Evolutionary conservation across 768 basidiomycete genomes (phyloP).

Genomic region (Russula griseocarnosa): DNA sequence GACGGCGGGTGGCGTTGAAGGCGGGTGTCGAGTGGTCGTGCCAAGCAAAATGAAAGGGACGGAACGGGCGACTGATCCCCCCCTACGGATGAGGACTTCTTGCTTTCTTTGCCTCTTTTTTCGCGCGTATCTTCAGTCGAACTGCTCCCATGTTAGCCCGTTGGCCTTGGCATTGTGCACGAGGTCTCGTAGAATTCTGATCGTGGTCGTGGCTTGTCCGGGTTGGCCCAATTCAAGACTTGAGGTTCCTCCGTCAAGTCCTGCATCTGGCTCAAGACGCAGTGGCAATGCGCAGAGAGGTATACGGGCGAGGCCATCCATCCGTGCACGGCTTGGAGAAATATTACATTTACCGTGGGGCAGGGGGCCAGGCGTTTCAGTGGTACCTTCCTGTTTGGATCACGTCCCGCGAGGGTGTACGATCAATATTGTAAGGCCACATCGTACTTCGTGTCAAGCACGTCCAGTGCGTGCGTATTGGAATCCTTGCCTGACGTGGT

Average conservation of each 20-base stretch:
- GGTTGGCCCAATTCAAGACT: slow-evolving; percentile 26
- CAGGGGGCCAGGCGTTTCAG: slow-evolving; percentile 5
- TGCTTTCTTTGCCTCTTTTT: slow-evolving; percentile 27
- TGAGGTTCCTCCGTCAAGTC: slow-evolving; percentile 22
- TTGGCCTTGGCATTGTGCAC: slow-evolving; percentile 30
- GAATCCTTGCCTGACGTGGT: slow-evolving; percentile 12
- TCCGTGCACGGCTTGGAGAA: slow-evolving; percentile 15
- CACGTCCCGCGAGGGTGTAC: slow-evolving; percentile 13
- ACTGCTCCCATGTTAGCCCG: slow-evolving; percentile 28
- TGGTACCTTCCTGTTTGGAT: slow-evolving; percentile 16
- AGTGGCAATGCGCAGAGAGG: slow-evolving; percentile 2
- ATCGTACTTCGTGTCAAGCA: slow-evolving; percentile 1
- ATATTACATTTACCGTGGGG: slow-evolving; percentile 9
- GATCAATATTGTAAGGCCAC: slow-evolving; percentile 14
- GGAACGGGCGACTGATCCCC: slow-evolving; percentile 27
- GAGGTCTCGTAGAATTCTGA: slow-evolving; percentile 28
- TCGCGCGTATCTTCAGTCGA: slow-evolving; percentile 28
- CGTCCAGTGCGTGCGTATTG: slow-evolving; percentile 5
- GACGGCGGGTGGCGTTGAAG: slow-evolving; percentile 76
- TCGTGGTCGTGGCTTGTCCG: slow-evolving; percentile 28
- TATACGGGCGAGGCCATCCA: slow-evolving; percentile 11
- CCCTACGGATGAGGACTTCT: slow-evolving; percentile 28
- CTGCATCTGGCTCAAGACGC: slow-evolving; percentile 16
- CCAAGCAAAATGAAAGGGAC: slow-evolving; percentile 27
- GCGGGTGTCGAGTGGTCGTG: slow-evolving; percentile 29